These are phyloP conservation scores for Epichloe festucae DNA, from an alignment of 2,329 filamentous ascomycete species.

Conservation along the genomic window DNA sequence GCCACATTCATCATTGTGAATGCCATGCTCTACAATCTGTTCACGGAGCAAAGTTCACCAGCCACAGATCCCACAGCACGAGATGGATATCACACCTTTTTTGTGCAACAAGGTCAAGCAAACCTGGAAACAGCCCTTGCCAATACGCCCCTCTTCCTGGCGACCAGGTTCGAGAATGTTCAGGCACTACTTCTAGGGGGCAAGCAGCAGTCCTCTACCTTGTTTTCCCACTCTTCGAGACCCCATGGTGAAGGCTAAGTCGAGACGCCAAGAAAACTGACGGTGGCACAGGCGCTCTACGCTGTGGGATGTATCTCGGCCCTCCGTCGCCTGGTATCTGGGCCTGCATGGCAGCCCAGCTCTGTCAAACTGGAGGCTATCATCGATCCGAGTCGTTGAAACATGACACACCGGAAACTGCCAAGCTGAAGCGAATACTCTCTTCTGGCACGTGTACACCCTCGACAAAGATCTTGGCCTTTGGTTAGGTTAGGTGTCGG, in stretches of 20 bases:
- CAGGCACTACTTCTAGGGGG: slow-evolving; percentile 46
- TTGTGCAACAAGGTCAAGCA: slow-evolving; percentile 28
- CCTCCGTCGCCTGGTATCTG: slow-evolving; percentile 52
- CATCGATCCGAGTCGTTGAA: slow-evolving; percentile 31
- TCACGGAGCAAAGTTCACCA: slow-evolving; percentile 31
- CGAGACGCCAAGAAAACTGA: background rate
- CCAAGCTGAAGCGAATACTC: slow-evolving; percentile 27
- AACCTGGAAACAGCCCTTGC: slow-evolving; percentile 38
- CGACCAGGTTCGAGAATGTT: slow-evolving; percentile 40
- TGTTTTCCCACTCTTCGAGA: background rate
- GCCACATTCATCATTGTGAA: slow-evolving; percentile 38
- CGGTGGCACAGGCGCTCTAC: slow-evolving; percentile 37
- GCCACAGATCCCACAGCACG: slow-evolving; percentile 18
- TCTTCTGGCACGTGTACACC: slow-evolving; percentile 41
- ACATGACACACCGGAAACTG: slow-evolving; percentile 18
- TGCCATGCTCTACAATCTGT: slow-evolving; percentile 35
- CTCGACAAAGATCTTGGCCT: slow-evolving; percentile 45
- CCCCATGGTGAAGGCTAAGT: background rate
- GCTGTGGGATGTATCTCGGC: slow-evolving; percentile 47
- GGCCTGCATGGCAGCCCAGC: slow-evolving; percentile 41
- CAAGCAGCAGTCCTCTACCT: slow-evolving; percentile 18
- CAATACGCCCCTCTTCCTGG: slow-evolving; percentile 42
- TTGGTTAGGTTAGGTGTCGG: slow-evolving; percentile 43
- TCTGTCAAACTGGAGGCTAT: slow-evolving; percentile 51
- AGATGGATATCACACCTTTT: slow-evolving; percentile 25